A percentile compares a stretch with the other conserved stretches of the same genome.
phyloP scores from a whole-genome alignment of 306 rosid species.

The Clitoria ternatea region DNA sequence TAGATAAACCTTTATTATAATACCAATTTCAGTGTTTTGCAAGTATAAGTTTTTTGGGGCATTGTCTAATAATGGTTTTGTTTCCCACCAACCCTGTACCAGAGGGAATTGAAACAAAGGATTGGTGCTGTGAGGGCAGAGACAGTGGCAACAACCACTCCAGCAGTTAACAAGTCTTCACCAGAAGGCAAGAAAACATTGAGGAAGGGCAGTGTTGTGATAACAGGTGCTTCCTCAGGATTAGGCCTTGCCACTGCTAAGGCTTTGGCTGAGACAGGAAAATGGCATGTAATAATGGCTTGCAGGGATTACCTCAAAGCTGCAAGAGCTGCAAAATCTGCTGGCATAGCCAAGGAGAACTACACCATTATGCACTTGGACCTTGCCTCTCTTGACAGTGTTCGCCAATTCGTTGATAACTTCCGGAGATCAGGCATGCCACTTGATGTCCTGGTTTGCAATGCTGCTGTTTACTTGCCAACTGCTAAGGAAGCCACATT shows the following conservation, averaged over 20 bases:
- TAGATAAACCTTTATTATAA: no score
- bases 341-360: slow-evolving; percentile 79
- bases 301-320: slow-evolving; percentile 99
- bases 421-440: slow-evolving; percentile 63
- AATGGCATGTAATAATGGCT: slow-evolving; percentile 97
- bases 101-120: slow-evolving; percentile 54
- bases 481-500: slow-evolving; percentile 90
- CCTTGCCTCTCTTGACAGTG: slow-evolving; percentile 92
- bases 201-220: slow-evolving; percentile 77
- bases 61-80: slow-evolving; percentile 3
- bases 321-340: slow-evolving; percentile 90
- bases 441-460: slow-evolving; percentile 82
- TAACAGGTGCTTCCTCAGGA: slow-evolving; percentile 98
- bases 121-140: slow-evolving; percentile 62
- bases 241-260: slow-evolving; percentile 94
- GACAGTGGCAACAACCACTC: slow-evolving; percentile 53
- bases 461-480: slow-evolving; percentile 93
- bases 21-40: background rate
- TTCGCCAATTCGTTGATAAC: slow-evolving; percentile 83
- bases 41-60: background rate
- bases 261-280: slow-evolving; percentile 92
- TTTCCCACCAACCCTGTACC: background rate
- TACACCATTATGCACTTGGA: slow-evolving; percentile 90
- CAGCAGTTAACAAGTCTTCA: slow-evolving; percentile 51
- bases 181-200: slow-evolving; percentile 89